Evolutionary conservation across 208 protist species (phyloP).

Genomic region (Trypanosomatidae sp.): DNA sequence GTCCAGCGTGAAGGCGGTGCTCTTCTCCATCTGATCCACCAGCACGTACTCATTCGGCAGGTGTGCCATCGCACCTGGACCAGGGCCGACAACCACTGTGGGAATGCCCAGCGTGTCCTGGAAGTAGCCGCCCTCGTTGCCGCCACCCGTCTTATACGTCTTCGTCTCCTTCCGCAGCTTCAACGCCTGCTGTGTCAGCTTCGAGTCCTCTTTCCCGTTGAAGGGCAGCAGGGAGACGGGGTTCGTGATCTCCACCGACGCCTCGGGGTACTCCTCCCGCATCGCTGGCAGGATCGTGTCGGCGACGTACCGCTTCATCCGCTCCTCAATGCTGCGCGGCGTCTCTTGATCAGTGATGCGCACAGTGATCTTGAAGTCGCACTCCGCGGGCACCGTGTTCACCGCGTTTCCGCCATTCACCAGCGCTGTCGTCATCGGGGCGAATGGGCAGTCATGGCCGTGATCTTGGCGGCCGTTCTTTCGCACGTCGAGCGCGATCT

Average conservation of each 20-base stretch:
- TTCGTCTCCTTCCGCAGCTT: constrained; percentile 12
- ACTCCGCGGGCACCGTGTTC: constrained; percentile 66
- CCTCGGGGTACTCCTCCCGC: constrained; percentile 45
- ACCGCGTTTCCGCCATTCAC: constrained; percentile 44
- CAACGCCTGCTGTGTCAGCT: constrained; percentile 36
- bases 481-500: constrained; percentile 36
- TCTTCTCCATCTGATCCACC: constrained; percentile 39
- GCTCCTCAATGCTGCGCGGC: constrained; percentile 18
- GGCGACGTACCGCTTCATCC: constrained; percentile 32
- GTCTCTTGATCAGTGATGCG: constrained; percentile 34
- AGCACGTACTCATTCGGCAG: constrained; percentile 60
- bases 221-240: constrained; percentile 23
- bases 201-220: constrained; percentile 31
- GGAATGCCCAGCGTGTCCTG: constrained; percentile 44
- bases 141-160: constrained; percentile 30
- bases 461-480: constrained; percentile 21
- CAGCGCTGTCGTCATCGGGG: constrained; percentile 30
- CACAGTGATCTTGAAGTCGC: constrained; percentile 37
- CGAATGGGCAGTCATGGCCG: constrained; percentile 26
- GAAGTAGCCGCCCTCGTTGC: constrained; percentile 61
- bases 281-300: constrained; percentile 35
- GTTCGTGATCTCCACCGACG: constrained; percentile 19
- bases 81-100: constrained; percentile 51
- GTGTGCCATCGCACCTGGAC: constrained; percentile 47
- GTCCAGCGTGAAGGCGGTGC: constrained; percentile 29